Evolutionary conservation across 2,329 filamentous ascomycete genomes (phyloP).

Genomic region (Lachnellula cervina): DNA sequence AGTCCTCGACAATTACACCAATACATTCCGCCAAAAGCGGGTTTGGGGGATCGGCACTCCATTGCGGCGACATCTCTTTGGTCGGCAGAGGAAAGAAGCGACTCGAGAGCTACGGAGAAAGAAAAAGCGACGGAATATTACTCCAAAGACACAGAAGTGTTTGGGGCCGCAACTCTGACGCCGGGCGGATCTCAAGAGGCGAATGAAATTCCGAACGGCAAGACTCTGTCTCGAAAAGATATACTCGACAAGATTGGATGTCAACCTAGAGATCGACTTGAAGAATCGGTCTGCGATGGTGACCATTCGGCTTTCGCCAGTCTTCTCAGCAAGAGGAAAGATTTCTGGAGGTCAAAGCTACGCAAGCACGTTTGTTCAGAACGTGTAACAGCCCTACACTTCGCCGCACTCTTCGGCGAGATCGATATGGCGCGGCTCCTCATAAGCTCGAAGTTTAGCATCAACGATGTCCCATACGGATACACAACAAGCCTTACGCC

Average conservation of each 20-base stretch:
- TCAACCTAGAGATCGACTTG: not conserved
- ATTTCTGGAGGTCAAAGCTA: not conserved
- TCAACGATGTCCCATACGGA: not conserved
- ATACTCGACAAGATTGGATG: not conserved
- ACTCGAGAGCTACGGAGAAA: not conserved
- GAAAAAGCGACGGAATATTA: not conserved
- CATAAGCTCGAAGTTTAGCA: not conserved
- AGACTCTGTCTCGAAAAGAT: not conserved
- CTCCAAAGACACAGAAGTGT: not conserved
- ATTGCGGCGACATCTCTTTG: not conserved
- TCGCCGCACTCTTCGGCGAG: not conserved
- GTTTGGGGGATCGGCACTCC: not conserved
- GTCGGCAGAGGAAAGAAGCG: not conserved
- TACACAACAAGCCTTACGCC: not conserved
- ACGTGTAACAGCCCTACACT: not conserved
- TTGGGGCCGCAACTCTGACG: not conserved
- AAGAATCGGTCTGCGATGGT: not conserved
- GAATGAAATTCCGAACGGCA: not conserved
- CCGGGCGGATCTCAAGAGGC: not conserved
- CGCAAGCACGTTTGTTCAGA: not conserved
- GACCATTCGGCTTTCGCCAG: not conserved
- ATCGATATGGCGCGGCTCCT: not conserved
- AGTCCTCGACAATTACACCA: not conserved
- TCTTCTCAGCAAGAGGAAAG: not conserved
- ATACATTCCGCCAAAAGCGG: not conserved